Evolutionary conservation across 257 asterid genomes (phyloP).

Genomic region (Nicotiana attenuata): DNA sequence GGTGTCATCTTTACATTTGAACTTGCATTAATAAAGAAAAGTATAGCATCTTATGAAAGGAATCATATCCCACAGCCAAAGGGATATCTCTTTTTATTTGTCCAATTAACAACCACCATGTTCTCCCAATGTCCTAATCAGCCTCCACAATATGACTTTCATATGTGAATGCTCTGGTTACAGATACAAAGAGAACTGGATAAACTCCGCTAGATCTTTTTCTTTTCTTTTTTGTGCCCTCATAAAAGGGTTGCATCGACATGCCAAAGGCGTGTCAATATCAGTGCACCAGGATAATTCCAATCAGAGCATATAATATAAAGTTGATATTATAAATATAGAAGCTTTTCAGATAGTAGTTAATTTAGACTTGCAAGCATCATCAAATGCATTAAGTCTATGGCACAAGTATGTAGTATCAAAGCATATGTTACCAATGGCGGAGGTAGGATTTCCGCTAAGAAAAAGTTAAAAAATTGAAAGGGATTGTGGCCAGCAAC

Average conservation of each 20-base stretch:
- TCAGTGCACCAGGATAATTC: too few relatives aligned
- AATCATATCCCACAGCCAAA: not conserved
- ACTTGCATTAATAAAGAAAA: not conserved
- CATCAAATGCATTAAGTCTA: not conserved
- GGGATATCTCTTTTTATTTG: not conserved
- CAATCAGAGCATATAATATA: too few relatives aligned
- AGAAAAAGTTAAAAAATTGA: too few relatives aligned
- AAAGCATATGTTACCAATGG: not conserved
- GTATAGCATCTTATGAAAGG: not conserved
- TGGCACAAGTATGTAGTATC: not conserved
- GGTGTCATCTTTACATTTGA: not conserved
- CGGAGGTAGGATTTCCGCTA: too few relatives aligned
- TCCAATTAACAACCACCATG: conserved; percentile 4
- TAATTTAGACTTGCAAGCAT: not conserved
- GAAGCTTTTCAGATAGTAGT: not conserved
- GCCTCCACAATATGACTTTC: not conserved
- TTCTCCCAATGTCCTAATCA: not conserved
- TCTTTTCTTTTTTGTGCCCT: not conserved
- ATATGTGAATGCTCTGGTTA: not conserved
- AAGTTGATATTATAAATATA: not conserved
- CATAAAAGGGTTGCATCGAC: not conserved
- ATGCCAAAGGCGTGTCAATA: not conserved
- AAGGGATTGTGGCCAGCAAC: too few relatives aligned
- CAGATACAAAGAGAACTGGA: not conserved
- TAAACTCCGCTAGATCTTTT: not conserved